Base-by-base conservation (phyloP, 2,329 filamentous ascomycete species). In the Davidsoniella australis region DNA sequence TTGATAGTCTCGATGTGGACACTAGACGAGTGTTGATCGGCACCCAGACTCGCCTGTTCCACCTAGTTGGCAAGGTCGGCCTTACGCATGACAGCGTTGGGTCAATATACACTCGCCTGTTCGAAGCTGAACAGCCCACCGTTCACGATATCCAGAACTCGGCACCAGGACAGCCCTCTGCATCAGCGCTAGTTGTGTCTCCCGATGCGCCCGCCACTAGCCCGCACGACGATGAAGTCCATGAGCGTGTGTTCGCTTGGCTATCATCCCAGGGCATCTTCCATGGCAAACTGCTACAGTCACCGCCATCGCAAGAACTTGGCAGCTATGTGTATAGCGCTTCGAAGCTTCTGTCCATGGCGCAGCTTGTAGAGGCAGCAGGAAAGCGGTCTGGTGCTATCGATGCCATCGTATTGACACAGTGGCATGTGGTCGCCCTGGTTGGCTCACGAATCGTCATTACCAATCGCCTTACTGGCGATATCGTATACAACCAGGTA, bases 341-440 rank as follows among this genome's bases (percentile, higher is more conserved):
- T 48, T 80, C 87, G 1, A 91, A 81, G 62, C 71, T 94, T 66
- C 66, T 95, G 47, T 68, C 83, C 14, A 78, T 76, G 58, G 76
- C 84, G 1, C 78, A 86, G 51, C 74, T 96, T 40, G 76, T 84
- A 1, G 80, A 87, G 54, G 73, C 75, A 7, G 67, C 76, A 1
- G 74, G 75, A 53, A 80, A 80, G 20, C 76, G 72, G 54, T 73
- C 82, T 48, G 85, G 93, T 53, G 72, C 76, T 1, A 80, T 95
- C 38, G 78, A 80, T 39, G 85, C 85, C 0, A 80, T 94, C 61
- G 79, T 83, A 0, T 68, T 98, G 55, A 94, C 88, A 5, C 87
- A 94, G 59, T 98, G 91, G 82, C 91, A 98, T 61, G 79, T 95
- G 45, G 64, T 98, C 18, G 78, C 80, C 55, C 70, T 98, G 0